Evolutionary conservation across 345 rosid species (phyloP), one percentile per base, ranked within the genome.

Genomic region (Aegle marmelos): DNA sequence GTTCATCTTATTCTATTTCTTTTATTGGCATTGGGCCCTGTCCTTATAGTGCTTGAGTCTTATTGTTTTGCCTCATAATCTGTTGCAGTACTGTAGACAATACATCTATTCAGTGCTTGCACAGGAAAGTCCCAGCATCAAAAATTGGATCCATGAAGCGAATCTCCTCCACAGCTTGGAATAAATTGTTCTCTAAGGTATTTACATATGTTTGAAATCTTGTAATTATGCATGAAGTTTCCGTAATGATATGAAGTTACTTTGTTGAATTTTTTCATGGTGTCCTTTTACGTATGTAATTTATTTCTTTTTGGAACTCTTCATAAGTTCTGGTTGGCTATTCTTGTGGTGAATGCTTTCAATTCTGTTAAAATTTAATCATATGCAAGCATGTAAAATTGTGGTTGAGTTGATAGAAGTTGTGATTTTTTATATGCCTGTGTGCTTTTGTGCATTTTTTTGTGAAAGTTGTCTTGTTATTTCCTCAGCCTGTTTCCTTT

Each of bases 111-210:
- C 95, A 89, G 64, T 96, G 99, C 81, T 80, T 73, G 17, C 99
- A 96, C 85, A 91, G 91, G 86, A 94, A 92, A 86, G 88, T 96
- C 68, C 93, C 92, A 19, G 81, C 87, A 48, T 89, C 97, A 58
- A 91, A 89, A 78, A 87, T 89, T 68, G 86, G 88, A 73, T 90
- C 85, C 76, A 86, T 91, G 90, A 96, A 96, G 89, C 90, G 98
- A 50, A 66, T 96, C 79, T 89, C 95, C 61, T 75, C 88, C 76
- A 85, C 82, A 82, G 95, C 97, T 70, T 96, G 99, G 99, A 37
- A 76, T 78, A 88, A 88, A 70, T 83, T 95, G 80, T 83, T 81
- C 56, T 87, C 92, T 54, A 91, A 91, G 99, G 98, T 95, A 89
- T 72, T 79, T 30, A 30, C 39, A 64, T 34, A 25, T n/a, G n/a